These are phyloP conservation scores for Boletellus sp. DNA, from an alignment of 768 basidiomycete genomes.

Conservation along the genomic window DNA sequence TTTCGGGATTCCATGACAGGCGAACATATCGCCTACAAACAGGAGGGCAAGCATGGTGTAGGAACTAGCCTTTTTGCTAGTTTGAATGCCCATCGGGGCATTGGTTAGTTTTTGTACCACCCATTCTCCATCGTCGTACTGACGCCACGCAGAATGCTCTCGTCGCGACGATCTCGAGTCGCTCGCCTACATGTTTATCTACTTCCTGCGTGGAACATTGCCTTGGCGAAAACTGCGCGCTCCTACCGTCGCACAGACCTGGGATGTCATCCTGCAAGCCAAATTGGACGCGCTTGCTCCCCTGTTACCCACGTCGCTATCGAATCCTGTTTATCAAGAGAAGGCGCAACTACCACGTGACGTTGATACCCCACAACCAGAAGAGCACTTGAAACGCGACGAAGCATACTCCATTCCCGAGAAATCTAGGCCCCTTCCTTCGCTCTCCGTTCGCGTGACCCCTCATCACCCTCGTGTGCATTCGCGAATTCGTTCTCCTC, in stretches of 20 bases:
- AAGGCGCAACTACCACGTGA: background rate
- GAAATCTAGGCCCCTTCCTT: slow-evolving; percentile 13
- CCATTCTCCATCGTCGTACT: background rate
- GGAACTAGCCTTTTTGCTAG: slow-evolving; percentile 75
- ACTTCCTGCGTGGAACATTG: slow-evolving; percentile 72
- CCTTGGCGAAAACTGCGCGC: slow-evolving; percentile 77
- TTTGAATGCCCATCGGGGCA: slow-evolving; percentile 71
- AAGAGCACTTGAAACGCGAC: slow-evolving; percentile 11
- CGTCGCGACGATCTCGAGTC: slow-evolving; percentile 79
- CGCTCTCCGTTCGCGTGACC: slow-evolving; percentile 1
- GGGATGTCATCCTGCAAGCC: slow-evolving; percentile 73
- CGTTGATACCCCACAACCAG: slow-evolving; percentile 6
- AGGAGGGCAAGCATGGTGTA: slow-evolving; percentile 71
- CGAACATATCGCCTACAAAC: slow-evolving; percentile 67
- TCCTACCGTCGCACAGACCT: slow-evolving; percentile 61
- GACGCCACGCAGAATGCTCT: slow-evolving; percentile 52
- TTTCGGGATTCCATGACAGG: slow-evolving; percentile 64
- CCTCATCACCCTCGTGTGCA: slow-evolving; percentile 13
- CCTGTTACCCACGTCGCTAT: slow-evolving; percentile 15
- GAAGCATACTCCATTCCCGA: slow-evolving; percentile 13
- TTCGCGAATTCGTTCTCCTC: slow-evolving; percentile 18
- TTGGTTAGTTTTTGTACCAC: slow-evolving; percentile 45
- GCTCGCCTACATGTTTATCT: slow-evolving; percentile 79
- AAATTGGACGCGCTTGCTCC: slow-evolving; percentile 56
- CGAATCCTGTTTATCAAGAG: slow-evolving; percentile 12